Evolutionary conservation across 495 filamentous ascomycete species (phyloP), one percentile per base, ranked within the genome.

Genomic region (Trichoderma gamsii): DNA sequence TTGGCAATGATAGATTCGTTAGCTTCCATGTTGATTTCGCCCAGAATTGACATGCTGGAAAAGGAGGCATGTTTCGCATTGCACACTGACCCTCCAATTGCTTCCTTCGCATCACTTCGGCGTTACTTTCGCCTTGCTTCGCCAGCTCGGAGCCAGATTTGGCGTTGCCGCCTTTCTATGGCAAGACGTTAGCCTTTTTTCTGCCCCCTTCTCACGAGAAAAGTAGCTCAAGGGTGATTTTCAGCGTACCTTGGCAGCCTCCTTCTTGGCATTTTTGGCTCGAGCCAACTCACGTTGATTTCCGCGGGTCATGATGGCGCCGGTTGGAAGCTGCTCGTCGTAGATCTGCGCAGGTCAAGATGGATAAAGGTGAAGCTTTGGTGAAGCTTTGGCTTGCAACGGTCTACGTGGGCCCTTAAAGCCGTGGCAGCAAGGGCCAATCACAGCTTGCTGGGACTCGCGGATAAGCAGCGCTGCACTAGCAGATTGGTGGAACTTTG

Each of bases 231-330:
- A 52, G 29, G 69, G 56, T 35, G 65, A n/a, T 38, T 38, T 38
- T 38, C 67, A 65, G 73, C 84, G 73, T 79, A 90, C 89, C 78
- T 79, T 69, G 27, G 74, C 70, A 38, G 83, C 79, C 64, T 80
- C 74, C 75, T 87, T 86, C 82, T 93, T 92, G 76, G 86, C 84
- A 73, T 68, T 88, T 79, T 92, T 92, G 78, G 90, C 89, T 69
- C 93, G 90, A 73, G 89, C 91, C 78, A 90, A 90, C 67, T 97
- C 92, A 74, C 93, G 87, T 83, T 97, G 93, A 76, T 97, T 97
- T 71, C 93, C 93, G 76, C 93, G 90, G 68, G 93, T 87, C 93
- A 97, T 97, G 43, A 76, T 85, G n/a, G 43, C 15, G 35, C n/a
- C 41, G 18, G 16, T 65, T 3, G 63, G 29, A n/a, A n/a, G 32